A percentile compares a stretch with the other conserved stretches of the same genome.
Evolutionary conservation across 2,329 filamentous ascomycete genomes (phyloP).

Genomic region (Shiraia sp.): DNA sequence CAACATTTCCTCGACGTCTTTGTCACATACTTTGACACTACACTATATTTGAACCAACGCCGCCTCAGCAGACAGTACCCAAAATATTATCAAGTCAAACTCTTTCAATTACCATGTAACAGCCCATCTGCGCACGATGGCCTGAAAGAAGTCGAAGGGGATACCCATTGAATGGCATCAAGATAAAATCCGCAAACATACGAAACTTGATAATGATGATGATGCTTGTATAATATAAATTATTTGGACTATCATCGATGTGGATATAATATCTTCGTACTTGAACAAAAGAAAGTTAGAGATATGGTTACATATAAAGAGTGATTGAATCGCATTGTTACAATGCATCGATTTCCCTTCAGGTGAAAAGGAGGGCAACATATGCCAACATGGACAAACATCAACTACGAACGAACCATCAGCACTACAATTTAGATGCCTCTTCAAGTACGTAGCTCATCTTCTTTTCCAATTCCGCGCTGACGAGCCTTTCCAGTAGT

Average conservation of each 20-base stretch:
- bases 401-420: too few relatives aligned
- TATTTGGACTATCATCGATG: too few relatives aligned
- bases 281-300: too few relatives aligned
- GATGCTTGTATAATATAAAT: too few relatives aligned
- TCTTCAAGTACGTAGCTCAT: conserved; percentile 28
- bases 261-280: too few relatives aligned
- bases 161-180: too few relatives aligned
- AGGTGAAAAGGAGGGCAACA: too few relatives aligned
- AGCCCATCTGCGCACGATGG: not conserved
- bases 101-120: not conserved
- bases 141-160: not conserved
- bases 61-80: not conserved
- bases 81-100: not conserved
- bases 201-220: too few relatives aligned
- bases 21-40: not conserved
- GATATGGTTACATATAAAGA: not conserved
- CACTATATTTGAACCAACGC: not conserved
- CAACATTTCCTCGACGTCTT: conserved; percentile 1
- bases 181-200: too few relatives aligned
- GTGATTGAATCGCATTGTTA: not conserved
- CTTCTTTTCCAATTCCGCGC: conserved; percentile 46
- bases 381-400: too few relatives aligned
- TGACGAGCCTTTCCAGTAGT: conserved; percentile 44
- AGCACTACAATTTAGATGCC: conserved; percentile 8
- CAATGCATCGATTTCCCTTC: too few relatives aligned